Evolutionary conservation across 202 grass and related monocot species (phyloP), one percentile per base, ranked within the genome.

Genomic region (Brachypodium distachyon): DNA sequence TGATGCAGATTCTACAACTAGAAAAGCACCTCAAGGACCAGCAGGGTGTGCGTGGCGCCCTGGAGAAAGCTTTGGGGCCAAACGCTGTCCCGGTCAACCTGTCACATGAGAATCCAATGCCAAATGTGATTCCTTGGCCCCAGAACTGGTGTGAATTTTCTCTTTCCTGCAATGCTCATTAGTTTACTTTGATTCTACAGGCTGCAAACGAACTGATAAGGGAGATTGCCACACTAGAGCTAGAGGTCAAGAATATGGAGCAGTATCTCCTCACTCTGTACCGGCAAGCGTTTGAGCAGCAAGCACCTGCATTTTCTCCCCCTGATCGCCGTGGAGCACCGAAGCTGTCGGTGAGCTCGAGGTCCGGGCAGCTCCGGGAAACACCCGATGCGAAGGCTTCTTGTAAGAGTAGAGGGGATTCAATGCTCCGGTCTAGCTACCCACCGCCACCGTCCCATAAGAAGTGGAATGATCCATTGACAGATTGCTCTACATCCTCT

Each of bases 211-310:
- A 95, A 83, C 80, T 99, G 81, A 93, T 99, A 76, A 81, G 91
- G 70, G 96, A 99, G 84, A 99, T 99, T 50, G 80, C 96, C 19
- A 73, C 89, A 28, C 54, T 99, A n/a, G 96, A 96, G 82, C 81
- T 95, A 2, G 92, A 99, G 78, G 96, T 99, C 18, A 99, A 92
- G 87, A 84, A 95, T 67, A 82, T 99, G 96, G 96, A 99, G 87
- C 92, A 93, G 74, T 99, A 99, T 85, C 87, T 99, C 40, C 83
- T 99, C 33, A 81, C 83, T 9, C 89, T 99, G 43, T 99, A 99
- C 79, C 83, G 92, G 27, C 94, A 83, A 79, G 96, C 92, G 3
- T 99, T 99, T 74, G 89, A 95, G 63, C 94, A 92, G 71, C 89
- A 92, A 74, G 73, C 73, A 6, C 42, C 92, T n/a, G 61, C 78